Evolutionary conservation across 345 rosid genomes (phyloP), one percentile per base, ranked within the genome.

Genomic region (Moricandia arvensis): DNA sequence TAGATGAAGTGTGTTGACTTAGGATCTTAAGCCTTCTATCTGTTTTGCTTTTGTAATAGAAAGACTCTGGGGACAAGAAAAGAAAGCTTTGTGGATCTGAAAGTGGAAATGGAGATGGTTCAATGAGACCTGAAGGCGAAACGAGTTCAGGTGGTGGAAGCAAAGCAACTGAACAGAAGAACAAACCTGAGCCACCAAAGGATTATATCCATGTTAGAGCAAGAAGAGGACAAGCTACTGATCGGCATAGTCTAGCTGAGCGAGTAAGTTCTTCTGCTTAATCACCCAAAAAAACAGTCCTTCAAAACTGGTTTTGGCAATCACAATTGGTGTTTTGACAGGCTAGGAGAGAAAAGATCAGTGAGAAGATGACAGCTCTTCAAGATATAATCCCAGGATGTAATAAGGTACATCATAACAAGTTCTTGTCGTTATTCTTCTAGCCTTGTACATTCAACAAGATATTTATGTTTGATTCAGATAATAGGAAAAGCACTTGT

Each of bases 141-240:
- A 80, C 82, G 8, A 84, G 85, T 83, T 94, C 96, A 31, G 90
- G 67, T 16, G 81, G 78, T 66, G 81, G 79, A 79, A 83, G 83
- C 78, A 91, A 73, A 79, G 75, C 61, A 31, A 41, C 65, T 13
- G 86, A 84, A 66, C 82, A 83, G 69, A 74, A 75, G 81, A 82
- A 85, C 80, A 85, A 92, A 45, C 67, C 89, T 0, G 96, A 95
- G 79, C 97, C 85, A 11, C 86, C 90, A 43, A 95, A 91, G 82
- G 99, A 95, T 77, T 95, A 85, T 74, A 95, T 95, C 43, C 99
- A 95, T 79, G 99, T 95, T 43, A 89, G 98, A 83, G 99, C 98
- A 8, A 87, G 99, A 80, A 83, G 99, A 75, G 99, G 98, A 58
- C 97, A 95, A 83, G 98, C 99, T 69, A 93, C 98, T 3, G 99